Base-by-base conservation (phyloP, 2,329 filamentous ascomycete species). In the Fusarium albidum region DNA sequence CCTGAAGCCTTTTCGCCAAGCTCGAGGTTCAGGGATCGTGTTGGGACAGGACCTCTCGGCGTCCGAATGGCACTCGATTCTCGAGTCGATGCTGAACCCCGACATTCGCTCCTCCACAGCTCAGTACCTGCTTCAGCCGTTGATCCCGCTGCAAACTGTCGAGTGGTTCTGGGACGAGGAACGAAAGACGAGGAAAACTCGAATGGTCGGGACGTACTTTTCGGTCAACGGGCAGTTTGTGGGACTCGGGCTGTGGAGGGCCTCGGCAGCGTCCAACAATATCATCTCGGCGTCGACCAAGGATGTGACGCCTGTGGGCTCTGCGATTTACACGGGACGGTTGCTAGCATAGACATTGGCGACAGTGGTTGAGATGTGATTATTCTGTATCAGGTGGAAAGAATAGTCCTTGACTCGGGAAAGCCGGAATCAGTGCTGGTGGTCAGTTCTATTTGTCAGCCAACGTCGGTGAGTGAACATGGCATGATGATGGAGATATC, bases 141-240 rank as follows among this genome's bases (percentile, higher is more conserved):
- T 40, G 25, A 13, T 40, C 6, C 37, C 18, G 25, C 37, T 40
- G n/a, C 37, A 28, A 14, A 28, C 37, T 11, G 37, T 40, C 5
- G 25, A 40, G 9, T 40, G 37, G 37, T 40, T 40, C 26, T 40
- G 37, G 37, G 37, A 28, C n/a, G 37, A 40, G n/a, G n/a, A 40
- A 40, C 37, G 37, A 13, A n/a, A 29, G 25, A 25, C 28, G n/a
- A 40, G 25, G 25, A 40, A 40, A 25, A 40, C 25, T 10, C 37
- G 21, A 17, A 40, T 40, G 37, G 37, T 28, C 7, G 37, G 37
- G 12, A 5, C 25, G 7, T 40, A 40, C 11, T 40, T 28, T 29
- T 40, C 37, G 10, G 37, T 40, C 25, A 28, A 40, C 13, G 37
- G 37, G 13, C 25, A 6, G n/a, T 40, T 40, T 14, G 25, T 28